Base-by-base conservation (phyloP, 2,329 filamentous ascomycete genomes). In the Aspergillus pseudoterreus region DNA sequence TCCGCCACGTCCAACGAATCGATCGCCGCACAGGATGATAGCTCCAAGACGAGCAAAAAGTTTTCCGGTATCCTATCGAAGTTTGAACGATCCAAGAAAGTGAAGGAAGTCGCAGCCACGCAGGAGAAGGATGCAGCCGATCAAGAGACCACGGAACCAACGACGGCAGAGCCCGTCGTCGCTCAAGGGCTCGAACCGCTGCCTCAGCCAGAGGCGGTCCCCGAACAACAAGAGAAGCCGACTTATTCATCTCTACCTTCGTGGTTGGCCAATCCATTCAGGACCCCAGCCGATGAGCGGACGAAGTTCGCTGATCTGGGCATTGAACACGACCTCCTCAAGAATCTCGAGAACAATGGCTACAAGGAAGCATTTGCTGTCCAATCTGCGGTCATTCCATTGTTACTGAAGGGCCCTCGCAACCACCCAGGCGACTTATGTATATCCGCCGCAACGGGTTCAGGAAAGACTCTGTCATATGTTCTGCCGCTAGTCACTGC, bases 401-500 rank as follows among this genome's bases (percentile, higher is more conserved):
- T 95, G 38, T 79, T 99, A 4, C 76, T 95, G 4, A 85, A 83
- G 19, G 82, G 80, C 0, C 78, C 81, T 39, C 76, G 80, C 50
- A 75, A 81, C 33, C 79, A 84, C 33, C 74, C 81, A 1, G 88
- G 90, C 4, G 94, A 99, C 68, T 72, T 99, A 4, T 86, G 95
- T 42, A 86, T 99, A 2, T 94, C 91, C 6, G 94, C 95, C 0
- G 88, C 92, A 1, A 99, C 94, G 0, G 94, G 94, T 8, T 97
- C 94, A 0, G 94, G 94, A 51, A 99, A 99, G 68, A 99, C 94
- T 0, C 71, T 99, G 14, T 88, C 92, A 0, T 99, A 99, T 64
- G 83, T 92, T 0, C 75, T 99, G 2, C 94, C 94, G 0, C 84
- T 99, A 52, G 81, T 95, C 4, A 83, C 90, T 43, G 85, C 87